Evolutionary conservation across 495 filamentous ascomycete species (phyloP).

Genomic region (Pseudoneurospora amorphoporcata): DNA sequence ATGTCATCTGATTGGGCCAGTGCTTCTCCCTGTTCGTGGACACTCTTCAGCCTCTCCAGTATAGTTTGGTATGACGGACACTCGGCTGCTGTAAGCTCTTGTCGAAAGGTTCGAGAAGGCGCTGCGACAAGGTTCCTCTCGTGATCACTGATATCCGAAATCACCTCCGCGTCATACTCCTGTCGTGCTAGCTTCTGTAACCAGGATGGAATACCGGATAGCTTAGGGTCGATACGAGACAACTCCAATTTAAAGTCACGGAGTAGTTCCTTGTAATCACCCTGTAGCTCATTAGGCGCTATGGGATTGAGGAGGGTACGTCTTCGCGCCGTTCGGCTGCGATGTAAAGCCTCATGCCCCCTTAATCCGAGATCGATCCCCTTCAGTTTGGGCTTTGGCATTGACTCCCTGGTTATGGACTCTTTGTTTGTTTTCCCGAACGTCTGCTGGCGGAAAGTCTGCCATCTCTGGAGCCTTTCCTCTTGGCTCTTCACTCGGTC

Average conservation of each 20-base stretch:
- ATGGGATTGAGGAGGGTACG: constrained; percentile 4
- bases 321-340: constrained; percentile 21
- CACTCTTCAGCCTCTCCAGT: not conserved
- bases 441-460: constrained; percentile 48
- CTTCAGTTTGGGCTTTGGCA: constrained; percentile 19
- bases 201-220: constrained; percentile 7
- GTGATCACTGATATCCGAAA: constrained; percentile 37
- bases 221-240: constrained; percentile 12
- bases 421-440: constrained; percentile 25
- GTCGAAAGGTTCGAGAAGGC: not conserved
- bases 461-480: constrained; percentile 58
- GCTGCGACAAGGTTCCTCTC: constrained; percentile 21
- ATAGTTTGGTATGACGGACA: not conserved
- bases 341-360: constrained; percentile 30
- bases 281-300: constrained; percentile 9
- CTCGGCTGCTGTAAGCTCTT: not conserved
- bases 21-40: not conserved
- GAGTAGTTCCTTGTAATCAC: constrained; percentile 36
- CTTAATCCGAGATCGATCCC: constrained; percentile 41
- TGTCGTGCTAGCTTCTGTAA: constrained; percentile 15
- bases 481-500: constrained; percentile 49
- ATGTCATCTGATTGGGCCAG: not conserved
- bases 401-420: constrained; percentile 5
- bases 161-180: constrained; percentile 18
- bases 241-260: constrained; percentile 32